Conservation (phyloP, 2,329 filamentous ascomycete species). For the Diaporthe sp. region DNA sequence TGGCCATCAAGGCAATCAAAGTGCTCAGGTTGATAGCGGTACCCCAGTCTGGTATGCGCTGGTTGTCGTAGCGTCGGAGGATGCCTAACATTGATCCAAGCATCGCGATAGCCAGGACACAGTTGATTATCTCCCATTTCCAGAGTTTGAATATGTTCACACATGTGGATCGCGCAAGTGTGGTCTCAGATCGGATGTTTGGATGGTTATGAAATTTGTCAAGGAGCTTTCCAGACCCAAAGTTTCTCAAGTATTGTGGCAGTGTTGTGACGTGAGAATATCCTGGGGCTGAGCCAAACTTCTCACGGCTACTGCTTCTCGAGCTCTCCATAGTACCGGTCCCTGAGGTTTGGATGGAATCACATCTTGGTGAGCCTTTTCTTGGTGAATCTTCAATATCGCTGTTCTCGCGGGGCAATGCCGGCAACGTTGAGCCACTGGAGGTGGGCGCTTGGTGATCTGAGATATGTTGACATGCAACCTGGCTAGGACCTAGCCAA, state of each 20-base stretch:
- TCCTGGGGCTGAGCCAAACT: not conserved
- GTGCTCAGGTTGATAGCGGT: not conserved
- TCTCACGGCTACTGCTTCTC: not conserved
- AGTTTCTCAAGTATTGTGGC: not conserved
- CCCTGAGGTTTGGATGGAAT: no score
- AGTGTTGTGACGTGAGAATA: not conserved
- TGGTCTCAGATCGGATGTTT: not conserved
- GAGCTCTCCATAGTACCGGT: no score
- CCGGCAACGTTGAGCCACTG: not conserved
- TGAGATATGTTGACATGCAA: not conserved
- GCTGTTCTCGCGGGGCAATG: not conserved
- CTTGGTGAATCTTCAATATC: not conserved
- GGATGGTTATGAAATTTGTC: not conserved
- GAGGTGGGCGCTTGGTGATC: not conserved
- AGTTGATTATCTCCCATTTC: not conserved
- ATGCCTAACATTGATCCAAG: not conserved
- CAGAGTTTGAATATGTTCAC: not conserved
- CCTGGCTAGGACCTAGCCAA: not conserved
- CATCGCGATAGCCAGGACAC: not conserved
- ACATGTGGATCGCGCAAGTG: accelerated
- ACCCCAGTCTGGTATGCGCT: slow-evolving; percentile 2
- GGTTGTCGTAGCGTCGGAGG: not conserved
- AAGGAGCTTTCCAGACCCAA: not conserved
- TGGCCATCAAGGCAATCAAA: not conserved
- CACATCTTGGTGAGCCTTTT: not conserved